Percentiles rank a stretch among this genome's conserved stretches.
Conservation (phyloP, 1,284 basidiomycete genomes). For the Moesziomyces globuligerus region DNA sequence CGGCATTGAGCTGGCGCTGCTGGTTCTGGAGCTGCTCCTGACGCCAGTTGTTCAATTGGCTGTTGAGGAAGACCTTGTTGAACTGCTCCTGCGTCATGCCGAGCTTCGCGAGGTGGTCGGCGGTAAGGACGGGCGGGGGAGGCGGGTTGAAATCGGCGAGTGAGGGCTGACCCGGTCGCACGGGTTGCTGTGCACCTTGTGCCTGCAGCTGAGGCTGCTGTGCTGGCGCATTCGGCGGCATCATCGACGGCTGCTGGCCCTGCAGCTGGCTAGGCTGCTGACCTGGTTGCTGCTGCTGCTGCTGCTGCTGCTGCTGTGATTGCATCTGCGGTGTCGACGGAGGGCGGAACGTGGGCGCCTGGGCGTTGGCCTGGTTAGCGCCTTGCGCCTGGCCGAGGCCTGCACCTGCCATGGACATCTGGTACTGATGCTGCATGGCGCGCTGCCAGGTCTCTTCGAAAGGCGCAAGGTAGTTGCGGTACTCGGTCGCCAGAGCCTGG, state of each 20-base stretch:
- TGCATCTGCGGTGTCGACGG: slow-evolving; percentile 48
- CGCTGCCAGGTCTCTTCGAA: slow-evolving; percentile 64
- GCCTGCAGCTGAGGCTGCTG: slow-evolving; percentile 34
- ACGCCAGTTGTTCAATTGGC: slow-evolving; percentile 45
- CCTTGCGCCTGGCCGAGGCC: slow-evolving; percentile 28
- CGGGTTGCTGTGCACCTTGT: slow-evolving; percentile 13
- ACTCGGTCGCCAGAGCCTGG: slow-evolving; percentile 52
- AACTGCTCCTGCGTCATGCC: slow-evolving; percentile 54
- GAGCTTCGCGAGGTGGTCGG: slow-evolving; percentile 48
- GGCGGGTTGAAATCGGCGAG: slow-evolving; percentile 48
- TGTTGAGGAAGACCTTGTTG: slow-evolving; percentile 41
- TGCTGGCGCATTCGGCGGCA: slow-evolving; percentile 27
- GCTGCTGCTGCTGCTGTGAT: slow-evolving; percentile 26
- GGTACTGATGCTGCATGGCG: slow-evolving; percentile 61
- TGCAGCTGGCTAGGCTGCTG: slow-evolving; percentile 30
- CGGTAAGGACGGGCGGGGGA: slow-evolving; percentile 42
- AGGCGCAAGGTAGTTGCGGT: slow-evolving; percentile 53
- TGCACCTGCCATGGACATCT: slow-evolving; percentile 50
- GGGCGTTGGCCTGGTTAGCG: slow-evolving; percentile 20
- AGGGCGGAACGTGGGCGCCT: slow-evolving; percentile 28
- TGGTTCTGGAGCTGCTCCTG: slow-evolving; percentile 47
- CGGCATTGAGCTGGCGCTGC: slow-evolving; percentile 35
- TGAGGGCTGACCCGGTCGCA: slow-evolving; percentile 20
- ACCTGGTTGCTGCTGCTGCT: slow-evolving; percentile 13
- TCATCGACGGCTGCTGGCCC: slow-evolving; percentile 28